Evolutionary conservation across 2,329 filamentous ascomycete genomes (phyloP), one percentile per base, ranked within the genome.

Genomic region (Amauroascus verrucosus): DNA sequence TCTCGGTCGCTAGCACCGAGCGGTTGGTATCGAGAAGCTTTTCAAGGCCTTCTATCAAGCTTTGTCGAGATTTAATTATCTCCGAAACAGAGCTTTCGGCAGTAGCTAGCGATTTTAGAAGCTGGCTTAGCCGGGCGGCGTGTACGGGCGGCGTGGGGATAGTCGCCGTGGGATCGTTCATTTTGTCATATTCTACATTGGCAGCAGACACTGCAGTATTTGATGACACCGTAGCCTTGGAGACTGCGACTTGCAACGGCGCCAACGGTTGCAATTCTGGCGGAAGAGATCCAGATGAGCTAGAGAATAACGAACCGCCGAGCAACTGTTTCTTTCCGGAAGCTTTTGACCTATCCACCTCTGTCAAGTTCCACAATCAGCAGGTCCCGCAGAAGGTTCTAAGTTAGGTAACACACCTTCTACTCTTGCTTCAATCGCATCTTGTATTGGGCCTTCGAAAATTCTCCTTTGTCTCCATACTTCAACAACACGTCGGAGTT

Each of bases 61-160:
- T 79, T 59, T 82, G 80, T 13, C 93, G 83, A 1, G 89, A 88
- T 65, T 91, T 90, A 65, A 98, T 88, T 60, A 86, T 88, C 62
- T 95, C 88, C 1, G 86, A 84, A 1, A 97, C 86, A 0, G 91
- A 89, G 52, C 82, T 87, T 69, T 98, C 90, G 2, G 93, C 93
- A 58, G 81, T 87, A 18, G 88, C 88, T 16, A 98, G 78, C 6
- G 83, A 86, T 73, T 93, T 96, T 51, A 97, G 78, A n/a, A 98
- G 77, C 2, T 88, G 86, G 59, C 87, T 90, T 7, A 98, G 79
- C 26, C 88, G 85, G 13, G 91, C 91, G 1, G 93, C 93, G 64
- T 95, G 88, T 18, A 98, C 90, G 1, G 93, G 90, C 0, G 90
- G 84, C 0, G 88, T 85, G 0, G 91, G 88, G 1, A 84, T 74